A percentile compares a stretch with the other conserved stretches of the same genome.
These are phyloP conservation scores for Zea luxurians DNA, from an alignment of 176 grass and related monocot species.

Conservation along the genomic window DNA sequence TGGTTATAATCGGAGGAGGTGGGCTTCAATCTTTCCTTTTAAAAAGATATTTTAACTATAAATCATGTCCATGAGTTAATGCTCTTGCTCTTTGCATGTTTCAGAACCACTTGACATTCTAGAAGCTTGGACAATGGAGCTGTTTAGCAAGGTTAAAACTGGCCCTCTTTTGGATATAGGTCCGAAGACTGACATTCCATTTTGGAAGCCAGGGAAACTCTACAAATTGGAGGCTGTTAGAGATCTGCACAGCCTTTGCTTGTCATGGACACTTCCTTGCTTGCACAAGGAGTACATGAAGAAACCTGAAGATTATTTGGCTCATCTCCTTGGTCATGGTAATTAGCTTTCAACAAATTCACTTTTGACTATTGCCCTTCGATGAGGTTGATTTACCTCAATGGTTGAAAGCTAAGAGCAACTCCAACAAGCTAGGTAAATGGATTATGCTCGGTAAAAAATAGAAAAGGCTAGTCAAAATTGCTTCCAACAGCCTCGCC, in stretches of 20 bases:
- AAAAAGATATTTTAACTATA: conserved; percentile 15
- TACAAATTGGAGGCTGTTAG: conserved; percentile 93
- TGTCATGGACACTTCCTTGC: conserved; percentile 94
- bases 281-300: conserved; percentile 93
- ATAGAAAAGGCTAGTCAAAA: no score
- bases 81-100: conserved; percentile 29
- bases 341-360: conserved; percentile 42
- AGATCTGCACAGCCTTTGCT: conserved; percentile 75
- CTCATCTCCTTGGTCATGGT: conserved; percentile 97
- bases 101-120: conserved; percentile 88
- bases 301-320: conserved; percentile 89
- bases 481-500: no score
- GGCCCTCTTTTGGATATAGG: conserved; percentile 61
- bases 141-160: conserved; percentile 86
- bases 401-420: conserved; percentile 19
- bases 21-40: conserved; percentile 12
- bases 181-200: conserved; percentile 60
- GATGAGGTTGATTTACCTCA: not conserved
- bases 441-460: no score
- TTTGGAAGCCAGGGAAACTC: conserved; percentile 86
- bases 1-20: conserved; percentile 97
- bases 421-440: no score
- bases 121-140: conserved; percentile 82
- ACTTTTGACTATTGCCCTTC: conserved; percentile 4
- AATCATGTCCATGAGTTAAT: conserved; percentile 27